Percentiles rank a stretch among this genome's conserved stretches.
These are phyloP conservation scores for Coprinopsis cinerea DNA, from an alignment of 768 basidiomycete species.

Conservation along the genomic window DNA sequence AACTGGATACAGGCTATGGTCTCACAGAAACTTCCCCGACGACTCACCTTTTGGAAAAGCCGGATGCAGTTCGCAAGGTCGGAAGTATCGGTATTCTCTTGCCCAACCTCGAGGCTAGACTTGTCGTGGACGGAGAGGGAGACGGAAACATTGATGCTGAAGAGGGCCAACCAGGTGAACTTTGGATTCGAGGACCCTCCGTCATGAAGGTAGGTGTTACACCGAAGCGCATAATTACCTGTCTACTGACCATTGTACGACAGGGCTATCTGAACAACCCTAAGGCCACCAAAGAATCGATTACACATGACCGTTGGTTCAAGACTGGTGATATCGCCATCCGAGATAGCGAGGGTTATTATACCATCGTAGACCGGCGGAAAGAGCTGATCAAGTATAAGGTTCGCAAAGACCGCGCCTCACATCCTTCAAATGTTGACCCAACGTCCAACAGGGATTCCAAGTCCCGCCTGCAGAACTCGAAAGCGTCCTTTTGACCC, in stretches of 20 bases:
- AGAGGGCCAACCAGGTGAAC: conserved; percentile 62
- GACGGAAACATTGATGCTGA: conserved; percentile 41
- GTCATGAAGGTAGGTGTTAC: conserved; percentile 62
- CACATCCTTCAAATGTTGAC: neutral
- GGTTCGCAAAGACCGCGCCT: conserved; percentile 20
- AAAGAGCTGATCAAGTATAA: conserved; percentile 80
- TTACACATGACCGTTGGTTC: conserved; percentile 77
- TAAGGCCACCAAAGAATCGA: conserved; percentile 59
- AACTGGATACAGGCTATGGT: conserved; percentile 41
- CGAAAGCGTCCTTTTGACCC: conserved; percentile 67
- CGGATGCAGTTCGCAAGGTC: conserved; percentile 40
- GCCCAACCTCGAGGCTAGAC: conserved; percentile 69
- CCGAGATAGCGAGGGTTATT: conserved; percentile 64
- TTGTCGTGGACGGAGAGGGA: conserved; percentile 61
- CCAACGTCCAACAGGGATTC: conserved; percentile 6
- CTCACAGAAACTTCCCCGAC: conserved; percentile 82
- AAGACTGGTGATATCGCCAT: conserved; percentile 82
- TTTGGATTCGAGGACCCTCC: conserved; percentile 75
- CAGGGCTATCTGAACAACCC: conserved; percentile 72
- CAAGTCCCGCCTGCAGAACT: conserved; percentile 80
- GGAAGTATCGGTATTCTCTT: conserved; percentile 67
- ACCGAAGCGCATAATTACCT: neutral
- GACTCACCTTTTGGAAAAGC: conserved; percentile 46
- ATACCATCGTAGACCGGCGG: conserved; percentile 65
- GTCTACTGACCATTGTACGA: conserved; percentile 16